These are phyloP conservation scores for Stemphylium lycopersici DNA, from an alignment of 2,329 filamentous ascomycete genomes.

Conservation along the genomic window DNA sequence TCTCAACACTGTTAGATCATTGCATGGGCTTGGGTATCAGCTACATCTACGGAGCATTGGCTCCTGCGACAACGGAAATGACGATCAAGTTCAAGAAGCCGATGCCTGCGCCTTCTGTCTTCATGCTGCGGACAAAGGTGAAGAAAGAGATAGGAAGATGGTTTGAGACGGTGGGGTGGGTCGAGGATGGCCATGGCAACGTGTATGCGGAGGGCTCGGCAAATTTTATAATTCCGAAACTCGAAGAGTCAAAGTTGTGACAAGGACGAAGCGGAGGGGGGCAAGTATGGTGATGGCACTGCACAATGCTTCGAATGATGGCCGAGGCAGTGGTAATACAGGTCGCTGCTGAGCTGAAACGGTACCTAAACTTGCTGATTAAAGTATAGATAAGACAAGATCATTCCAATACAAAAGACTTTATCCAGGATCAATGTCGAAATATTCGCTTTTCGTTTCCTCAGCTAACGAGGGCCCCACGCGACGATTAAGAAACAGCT, in stretches of 20 bases:
- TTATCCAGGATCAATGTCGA: too few species aligned
- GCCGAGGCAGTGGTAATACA: too few species aligned
- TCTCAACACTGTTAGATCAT: conserved; percentile 33
- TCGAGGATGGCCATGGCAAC: conserved; percentile 34
- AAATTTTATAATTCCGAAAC: conserved; percentile 17
- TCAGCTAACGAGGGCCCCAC: not conserved
- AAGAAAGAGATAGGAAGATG: conserved; percentile 30
- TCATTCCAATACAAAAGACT: too few species aligned
- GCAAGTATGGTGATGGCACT: too few species aligned
- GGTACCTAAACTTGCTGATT: too few species aligned
- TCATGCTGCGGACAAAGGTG: conserved; percentile 27
- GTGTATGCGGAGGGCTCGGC: conserved; percentile 31
- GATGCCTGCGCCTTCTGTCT: conserved; percentile 28
- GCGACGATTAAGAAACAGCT: not conserved
- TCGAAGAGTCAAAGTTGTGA: not conserved
- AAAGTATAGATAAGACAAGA: too few species aligned
- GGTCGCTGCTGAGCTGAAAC: too few species aligned
- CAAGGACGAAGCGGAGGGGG: too few species aligned
- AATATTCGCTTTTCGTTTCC: not conserved
- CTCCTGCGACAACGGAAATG: conserved; percentile 29
- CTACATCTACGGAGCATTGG: conserved; percentile 14
- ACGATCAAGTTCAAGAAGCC: conserved; percentile 33
- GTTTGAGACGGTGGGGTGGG: conserved; percentile 27
- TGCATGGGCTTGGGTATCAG: conserved; percentile 32
- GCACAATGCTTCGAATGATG: too few species aligned